Base-by-base conservation (phyloP, 305 asterid genomes). In the Nicotiana rustica region DNA sequence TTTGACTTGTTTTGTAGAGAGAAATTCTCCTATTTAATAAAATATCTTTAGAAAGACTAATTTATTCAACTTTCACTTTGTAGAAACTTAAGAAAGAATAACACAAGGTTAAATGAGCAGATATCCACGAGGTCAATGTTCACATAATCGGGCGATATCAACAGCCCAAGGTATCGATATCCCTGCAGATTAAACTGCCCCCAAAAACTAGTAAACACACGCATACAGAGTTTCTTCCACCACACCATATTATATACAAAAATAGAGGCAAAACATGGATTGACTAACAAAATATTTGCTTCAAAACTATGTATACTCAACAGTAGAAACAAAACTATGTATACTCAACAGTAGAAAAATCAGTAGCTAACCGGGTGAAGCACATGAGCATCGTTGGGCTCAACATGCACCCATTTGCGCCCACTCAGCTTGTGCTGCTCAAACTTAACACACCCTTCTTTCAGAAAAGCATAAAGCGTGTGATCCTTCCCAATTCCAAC, bases 401-500 rank as follows among this genome's bases (percentile, higher is more conserved):
- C 97, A 29, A 95, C 95, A 84, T 93, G 97, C 84, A 92, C 90
- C 98, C 99, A 95, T 85, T 92, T 93, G 79, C 99, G 99, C 19
- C 93, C 92, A 1, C 90, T 92, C 67, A 92, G 81, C 87, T 93
- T 94, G 89, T 92, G 83, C 10, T 65, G 87, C 88, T 95, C 99
- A 84, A 95, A 94, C 84, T 91, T 94, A 77, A 92, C 98, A 17
- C 85, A 47, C 0, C 98, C 97, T 90, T 94, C 97, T 89, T 91
- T 95, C 17, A 95, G 64, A 77, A 95, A 67, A 77, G 99, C 97
- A 62, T 90, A 94, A 25, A 95, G 90, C 1, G 98, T 95, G 92
- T 95, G 98, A 86, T 95, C 98, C 87, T 83, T 92, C 47, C 99
- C 97, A 5, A 95, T 92, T 5, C 97, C 97, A 79, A 95, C 99